Base-by-base conservation (phyloP, 495 filamentous ascomycete species). In the Friedmanniomyces endolithicus region DNA sequence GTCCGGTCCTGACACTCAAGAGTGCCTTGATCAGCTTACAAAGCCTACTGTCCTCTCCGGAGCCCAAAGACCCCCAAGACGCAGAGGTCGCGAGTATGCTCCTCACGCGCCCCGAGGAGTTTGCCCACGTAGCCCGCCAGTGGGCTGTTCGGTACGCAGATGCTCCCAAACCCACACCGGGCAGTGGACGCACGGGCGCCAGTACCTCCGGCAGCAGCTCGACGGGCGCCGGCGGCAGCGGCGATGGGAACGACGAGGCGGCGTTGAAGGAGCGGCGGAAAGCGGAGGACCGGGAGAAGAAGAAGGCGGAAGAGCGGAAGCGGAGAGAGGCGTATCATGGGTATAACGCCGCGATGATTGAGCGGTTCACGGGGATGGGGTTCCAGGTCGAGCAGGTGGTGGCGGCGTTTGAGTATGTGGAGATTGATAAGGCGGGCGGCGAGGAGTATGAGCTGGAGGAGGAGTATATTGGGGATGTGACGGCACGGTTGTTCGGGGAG, bases 11-110 rank as follows among this genome's bases (percentile, higher is more conserved):
- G 44, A 98, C 90, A 1, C 89, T 98, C 66, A 97, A 96, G 72
- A 92, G 88, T 47, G 87, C 94, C 27, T 78, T 98, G 24, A 77
- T 97, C 50, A 95, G 90, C 14, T 74, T 98, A 17, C 90, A 96
- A 67, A 90, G 87, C 43, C 81, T 98, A 11, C 85, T 98, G 62
- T 87, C 85, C 71, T 86, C 86, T 11, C 92, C 92, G 1, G 92
- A 98, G 69, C 92, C 92, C 8, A 92, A 90, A 59, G 92, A 98
- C 63, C 92, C 92, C 1, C 92, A 98, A 70, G 92, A 98, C 67
- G 89, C 88, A 34, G 90, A 96, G 68, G 92, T 97, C 2, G 92
- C 92, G 6, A 81, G 77, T 58, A 95, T 95, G 90, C 76, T 97
- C 64, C 76, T 95, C 22, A 76, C 80, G 11, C 76, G 83, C 39